Evolutionary conservation across 441 rosid species (phyloP), one percentile per base, ranked within the genome.

Genomic region (Brassica balearica): DNA sequence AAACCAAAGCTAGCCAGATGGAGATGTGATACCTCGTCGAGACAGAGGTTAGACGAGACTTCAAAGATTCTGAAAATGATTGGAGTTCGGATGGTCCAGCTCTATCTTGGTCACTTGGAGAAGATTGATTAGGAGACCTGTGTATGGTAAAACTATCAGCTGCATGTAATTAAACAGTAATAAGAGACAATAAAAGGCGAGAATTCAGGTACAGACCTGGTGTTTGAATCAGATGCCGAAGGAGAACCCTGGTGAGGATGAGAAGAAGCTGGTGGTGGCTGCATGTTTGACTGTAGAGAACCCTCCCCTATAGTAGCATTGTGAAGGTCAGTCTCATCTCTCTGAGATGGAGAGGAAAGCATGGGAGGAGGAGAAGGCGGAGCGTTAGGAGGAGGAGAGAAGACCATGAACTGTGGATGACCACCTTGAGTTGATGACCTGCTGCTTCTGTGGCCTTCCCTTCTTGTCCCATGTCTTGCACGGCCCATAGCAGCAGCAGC

Each of bases 401-500:
- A 88, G 48, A 93, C 87, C 83, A 95, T 78, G 85, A 87, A 88
- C 85, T 88, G 99, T 15, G 90, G 91, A 78, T 88, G 93, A 58
- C 88, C 86, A 58, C 87, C 86, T 75, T 89, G 97, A 82, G 78
- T 82, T 75, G 93, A 86, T 72, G 93, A 86, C 32, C 91, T 85
- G 80, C 96, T 88, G 81, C 75, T 87, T 81, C 98, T 86, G 78
- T 88, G 93, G 73, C 96, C 89, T 75, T 89, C 98, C 86, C 99
- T 89, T 86, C 97, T 86, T 41, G 86, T 82, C 75, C 88, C 81
- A 65, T 89, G 96, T 25, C 90, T 92, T 64, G 89, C 91, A 73
- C 94, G 88, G 22, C 96, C 97, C 95, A 90, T 93, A 71, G 99
- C 98, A 36, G 99, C 95, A 38, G 99, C 95, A 38, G 98, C 97